Percentiles rank a stretch among this genome's conserved stretches.
phyloP scores from a whole-genome alignment of 1,139 yeast species.

The Starmera stellimalicola region DNA sequence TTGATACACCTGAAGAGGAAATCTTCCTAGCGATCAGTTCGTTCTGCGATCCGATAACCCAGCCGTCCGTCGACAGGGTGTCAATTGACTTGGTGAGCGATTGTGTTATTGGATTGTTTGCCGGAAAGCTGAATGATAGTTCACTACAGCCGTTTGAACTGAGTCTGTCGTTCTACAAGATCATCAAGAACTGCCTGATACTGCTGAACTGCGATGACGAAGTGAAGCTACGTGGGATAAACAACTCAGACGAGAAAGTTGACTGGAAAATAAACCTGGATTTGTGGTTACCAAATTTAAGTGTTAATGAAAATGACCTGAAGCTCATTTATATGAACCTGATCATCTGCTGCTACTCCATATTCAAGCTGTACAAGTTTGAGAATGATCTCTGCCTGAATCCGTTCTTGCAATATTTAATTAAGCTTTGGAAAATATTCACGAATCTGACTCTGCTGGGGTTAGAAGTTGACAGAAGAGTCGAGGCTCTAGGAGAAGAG shows the following conservation, averaged over 20 bases:
- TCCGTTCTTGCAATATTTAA: conserved; percentile 49
- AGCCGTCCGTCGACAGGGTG: conserved; percentile 56
- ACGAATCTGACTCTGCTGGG: conserved; percentile 49
- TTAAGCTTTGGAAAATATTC: conserved; percentile 56
- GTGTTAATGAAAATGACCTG: conserved; percentile 28
- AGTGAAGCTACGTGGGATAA: conserved; percentile 31
- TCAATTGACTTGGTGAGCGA: conserved; percentile 49
- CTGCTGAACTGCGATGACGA: conserved; percentile 40
- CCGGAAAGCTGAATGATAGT: conserved; percentile 6
- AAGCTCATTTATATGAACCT: conserved; percentile 43
- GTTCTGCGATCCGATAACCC: conserved; percentile 58
- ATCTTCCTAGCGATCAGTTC: conserved; percentile 27
- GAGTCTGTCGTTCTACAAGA: conserved; percentile 32
- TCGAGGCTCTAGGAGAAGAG: conserved; percentile 32
- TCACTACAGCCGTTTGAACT: conserved; percentile 27
- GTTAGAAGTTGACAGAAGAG: conserved; percentile 51
- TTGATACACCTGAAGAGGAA: conserved; percentile 7
- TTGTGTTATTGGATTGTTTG: conserved; percentile 30
- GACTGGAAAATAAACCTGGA: conserved; percentile 31
- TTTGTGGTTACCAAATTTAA: conserved; percentile 49
- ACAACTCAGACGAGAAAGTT: conserved; percentile 32
- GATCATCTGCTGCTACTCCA: conserved; percentile 39
- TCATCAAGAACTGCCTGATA: conserved; percentile 33
- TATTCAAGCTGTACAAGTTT: conserved; percentile 38
- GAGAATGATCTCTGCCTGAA: conserved; percentile 33